These are phyloP conservation scores for Rhododendron vialii DNA, from an alignment of 148 eudicot genomes.

Conservation along the genomic window DNA sequence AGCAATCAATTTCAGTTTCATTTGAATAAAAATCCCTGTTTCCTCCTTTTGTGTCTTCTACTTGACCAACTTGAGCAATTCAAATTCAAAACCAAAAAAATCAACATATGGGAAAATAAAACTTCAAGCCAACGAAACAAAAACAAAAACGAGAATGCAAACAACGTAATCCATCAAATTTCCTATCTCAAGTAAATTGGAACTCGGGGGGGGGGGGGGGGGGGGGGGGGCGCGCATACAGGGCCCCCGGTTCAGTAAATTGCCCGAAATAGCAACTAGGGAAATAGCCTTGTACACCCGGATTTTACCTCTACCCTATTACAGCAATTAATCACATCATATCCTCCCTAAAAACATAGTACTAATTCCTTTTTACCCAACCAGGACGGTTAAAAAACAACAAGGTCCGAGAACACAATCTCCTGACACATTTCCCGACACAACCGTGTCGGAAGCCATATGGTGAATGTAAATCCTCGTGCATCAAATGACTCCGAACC, in stretches of 20 bases:
- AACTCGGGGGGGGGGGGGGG: no score
- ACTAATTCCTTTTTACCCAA: background rate
- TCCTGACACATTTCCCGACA: background rate
- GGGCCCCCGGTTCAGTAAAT: no score
- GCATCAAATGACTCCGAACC: background rate
- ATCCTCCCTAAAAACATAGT: background rate
- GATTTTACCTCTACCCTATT: background rate
- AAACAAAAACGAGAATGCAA: background rate
- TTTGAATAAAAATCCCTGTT: background rate
- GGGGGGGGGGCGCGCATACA: no score
- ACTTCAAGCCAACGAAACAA: background rate
- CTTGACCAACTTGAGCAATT: background rate
- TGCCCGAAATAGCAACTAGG: background rate
- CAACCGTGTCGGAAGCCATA: background rate
- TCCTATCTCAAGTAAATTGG: conserved; percentile 7
- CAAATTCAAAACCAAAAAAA: background rate
- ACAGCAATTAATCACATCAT: background rate
- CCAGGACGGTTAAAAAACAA: background rate
- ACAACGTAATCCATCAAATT: background rate
- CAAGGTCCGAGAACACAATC: background rate
- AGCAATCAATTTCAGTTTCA: background rate
- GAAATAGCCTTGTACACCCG: conserved; percentile 12
- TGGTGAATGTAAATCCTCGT: no score
- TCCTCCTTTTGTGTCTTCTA: background rate
- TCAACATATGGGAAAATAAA: background rate